Base-by-base conservation (phyloP, 306 rosid genomes). In the Gleditsia sinensis region DNA sequence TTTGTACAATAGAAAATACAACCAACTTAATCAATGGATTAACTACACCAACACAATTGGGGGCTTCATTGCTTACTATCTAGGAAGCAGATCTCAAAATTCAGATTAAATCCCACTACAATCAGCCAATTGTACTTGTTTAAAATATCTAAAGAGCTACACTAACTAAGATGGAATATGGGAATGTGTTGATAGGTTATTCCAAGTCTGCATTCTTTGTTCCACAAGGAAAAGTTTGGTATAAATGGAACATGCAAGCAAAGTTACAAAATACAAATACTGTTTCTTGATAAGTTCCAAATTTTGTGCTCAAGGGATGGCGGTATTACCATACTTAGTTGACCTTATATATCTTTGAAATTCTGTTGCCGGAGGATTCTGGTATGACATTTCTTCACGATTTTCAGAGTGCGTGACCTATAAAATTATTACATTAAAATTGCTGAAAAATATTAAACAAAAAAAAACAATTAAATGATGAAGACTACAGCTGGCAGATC, bases 331-430 rank as follows among this genome's bases (percentile, higher is more conserved):
- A 78, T 86, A 62, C 51, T 80, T 55, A 78, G 92, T 79, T 48
- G 97, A 91, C 79, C 97, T 82, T 71, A 94, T 89, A 76, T 85
- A 94, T 89, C 85, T 85, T 72, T 94, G 97, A 65, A 94, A 87
- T 48, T 91, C 94, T 59, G 98, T 91, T 94, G 88, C 87, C 30
- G 98, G 96, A 85, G 90, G 87, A 71, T 78, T 87, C 45, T 11
- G 33, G 71, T 85, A 87, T 14, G 88, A 6, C 86, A 91, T 85
- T 81, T 82, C 81, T 43, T 91, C 98, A 36, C 89, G 77, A 48
- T 78, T 74, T 81, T 91, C 97, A 55, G 61, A 6, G 76, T 82
- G 80, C 51, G 78, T 42, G 34, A 94, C 90, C 97, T 94, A 77
- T 76, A 77, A 68, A 23, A 55, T 17, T 43, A 37, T 58, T 13